Evolutionary conservation across 2,329 filamentous ascomycete species (phyloP), one percentile per base, ranked within the genome.

Genomic region (Botrytis fragariae): DNA sequence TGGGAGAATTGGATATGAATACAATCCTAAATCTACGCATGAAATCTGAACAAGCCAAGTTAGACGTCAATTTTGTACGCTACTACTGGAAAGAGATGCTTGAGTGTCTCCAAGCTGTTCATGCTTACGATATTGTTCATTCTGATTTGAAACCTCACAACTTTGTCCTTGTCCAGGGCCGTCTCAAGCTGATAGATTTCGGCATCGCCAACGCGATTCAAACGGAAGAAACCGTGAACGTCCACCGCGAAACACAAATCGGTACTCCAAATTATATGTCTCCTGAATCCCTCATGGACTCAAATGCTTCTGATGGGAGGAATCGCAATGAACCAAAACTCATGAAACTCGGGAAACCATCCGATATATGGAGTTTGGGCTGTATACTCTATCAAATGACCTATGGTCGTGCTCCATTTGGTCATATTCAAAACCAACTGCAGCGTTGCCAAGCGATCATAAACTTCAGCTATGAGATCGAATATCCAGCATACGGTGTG

Each of bases 41-140:
- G 79, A 93, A 91, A 79, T 88, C 86, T 0, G 91, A 94, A 74
- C 89, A 92, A 71, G 89, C 93, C 57, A 89, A 87, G 74, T 92
- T 99, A 74, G 96, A 99, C 80, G 88, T 93, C 2, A 93, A 92
- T 71, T 98, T 98, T 82, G 94, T 96, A 20, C 92, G 96, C n/a
- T 97, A 93, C 83, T 97, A 97, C 85, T 99, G 96, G 96, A 96
- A 97, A 82, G 96, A 99, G 83, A 99, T 99, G 96, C 90, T 99
- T 29, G 94, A 97, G 82, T 98, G 96, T 81, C 90, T 99, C 9
- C 89, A 93, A 77, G 90, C 95, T 0, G 94, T 99, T 1, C 96
- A 99, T 81, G 89, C 92, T 20, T 87, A 92, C 81, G 94, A 98
- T 80, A 95, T 99, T 76, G 96, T 99, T 4, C 96, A 99, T 83